These are phyloP conservation scores for Kodamaea leandrae DNA, from an alignment of 805 yeast species.

Conservation along the genomic window DNA sequence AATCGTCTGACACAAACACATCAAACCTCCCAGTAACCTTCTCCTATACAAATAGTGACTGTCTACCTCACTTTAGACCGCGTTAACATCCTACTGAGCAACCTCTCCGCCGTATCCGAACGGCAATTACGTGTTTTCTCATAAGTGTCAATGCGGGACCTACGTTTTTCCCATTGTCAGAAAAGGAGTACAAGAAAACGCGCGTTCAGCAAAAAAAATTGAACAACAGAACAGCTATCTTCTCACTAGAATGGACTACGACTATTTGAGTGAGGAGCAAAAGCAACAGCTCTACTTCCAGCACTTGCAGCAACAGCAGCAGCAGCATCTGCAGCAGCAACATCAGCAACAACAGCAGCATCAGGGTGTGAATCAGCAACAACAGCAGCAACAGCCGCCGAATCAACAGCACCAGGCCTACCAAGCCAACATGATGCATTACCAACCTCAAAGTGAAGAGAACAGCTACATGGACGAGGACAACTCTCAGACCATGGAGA, in stretches of 20 bases:
- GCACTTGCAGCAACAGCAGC: constrained; percentile 20
- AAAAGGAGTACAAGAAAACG: not conserved
- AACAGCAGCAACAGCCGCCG: constrained; percentile 9
- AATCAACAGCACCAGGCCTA: constrained; percentile 17
- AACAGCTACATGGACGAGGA: constrained; percentile 44
- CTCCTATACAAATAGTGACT: too few relatives aligned
- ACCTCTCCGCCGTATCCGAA: too few relatives aligned
- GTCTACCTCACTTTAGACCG: too few relatives aligned
- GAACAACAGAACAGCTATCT: not conserved
- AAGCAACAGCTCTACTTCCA: constrained; percentile 29
- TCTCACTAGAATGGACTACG: constrained; percentile 24
- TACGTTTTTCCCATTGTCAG: too few relatives aligned
- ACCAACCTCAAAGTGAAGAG: constrained; percentile 16
- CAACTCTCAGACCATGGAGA: constrained; percentile 21
- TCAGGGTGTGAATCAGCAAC: constrained; percentile 9
- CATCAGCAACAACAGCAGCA: constrained; percentile 11
- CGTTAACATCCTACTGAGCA: too few relatives aligned
- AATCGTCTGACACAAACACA: too few relatives aligned
- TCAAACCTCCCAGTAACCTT: too few relatives aligned
- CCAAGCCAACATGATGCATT: constrained; percentile 12
- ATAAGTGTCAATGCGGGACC: too few relatives aligned
- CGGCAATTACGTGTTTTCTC: too few relatives aligned
- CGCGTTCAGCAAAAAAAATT: constrained; percentile 2
- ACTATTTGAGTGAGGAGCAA: constrained; percentile 29
- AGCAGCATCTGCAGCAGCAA: constrained; percentile 12